phyloP scores from a whole-genome alignment of 2,329 filamentous ascomycete genomes.

The Ophiobolus disseminans region DNA sequence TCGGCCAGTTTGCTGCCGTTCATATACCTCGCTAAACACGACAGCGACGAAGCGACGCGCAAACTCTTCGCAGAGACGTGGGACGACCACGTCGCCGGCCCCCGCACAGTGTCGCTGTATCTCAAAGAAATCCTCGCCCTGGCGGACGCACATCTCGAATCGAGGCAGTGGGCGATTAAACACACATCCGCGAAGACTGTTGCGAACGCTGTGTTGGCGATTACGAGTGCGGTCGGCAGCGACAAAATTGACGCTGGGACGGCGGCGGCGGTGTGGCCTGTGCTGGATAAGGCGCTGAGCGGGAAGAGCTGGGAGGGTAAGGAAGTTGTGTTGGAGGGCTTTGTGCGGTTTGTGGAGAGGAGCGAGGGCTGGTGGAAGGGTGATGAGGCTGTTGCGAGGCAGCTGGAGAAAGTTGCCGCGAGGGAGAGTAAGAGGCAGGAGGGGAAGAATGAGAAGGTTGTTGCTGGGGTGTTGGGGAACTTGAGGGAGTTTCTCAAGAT shows the following conservation, averaged over 20 bases:
- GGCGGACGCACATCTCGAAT: constrained; percentile 72
- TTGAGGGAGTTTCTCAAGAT: constrained; percentile 14
- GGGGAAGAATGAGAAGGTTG: constrained; percentile 65
- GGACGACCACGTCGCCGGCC: constrained; percentile 88
- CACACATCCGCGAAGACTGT: constrained; percentile 85
- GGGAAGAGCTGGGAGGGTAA: constrained; percentile 95
- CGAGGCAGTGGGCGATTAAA: constrained; percentile 87
- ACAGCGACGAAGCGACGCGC: constrained; percentile 78
- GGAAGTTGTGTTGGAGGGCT: constrained; percentile 80
- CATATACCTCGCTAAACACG: constrained; percentile 85
- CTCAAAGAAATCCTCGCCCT: constrained; percentile 80
- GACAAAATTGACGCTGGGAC: constrained; percentile 67
- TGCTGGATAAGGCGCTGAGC: constrained; percentile 78
- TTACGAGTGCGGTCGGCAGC: constrained; percentile 62
- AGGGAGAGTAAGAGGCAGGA: constrained; percentile 94
- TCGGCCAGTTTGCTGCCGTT: constrained; percentile 81
- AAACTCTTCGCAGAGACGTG: constrained; percentile 86
- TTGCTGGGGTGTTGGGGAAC: constrained; percentile 23
- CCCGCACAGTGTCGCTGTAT: constrained; percentile 81
- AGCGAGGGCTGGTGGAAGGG: constrained; percentile 64
- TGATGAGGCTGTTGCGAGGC: constrained; percentile 63
- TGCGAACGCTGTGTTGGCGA: constrained; percentile 73
- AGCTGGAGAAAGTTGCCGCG: constrained; percentile 72
- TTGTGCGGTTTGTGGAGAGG: constrained; percentile 77
- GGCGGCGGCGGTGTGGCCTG: constrained; percentile 76